Evolutionary conservation across 2,329 filamentous ascomycete genomes (phyloP).

Genomic region (Tolypocladium endophyticum): DNA sequence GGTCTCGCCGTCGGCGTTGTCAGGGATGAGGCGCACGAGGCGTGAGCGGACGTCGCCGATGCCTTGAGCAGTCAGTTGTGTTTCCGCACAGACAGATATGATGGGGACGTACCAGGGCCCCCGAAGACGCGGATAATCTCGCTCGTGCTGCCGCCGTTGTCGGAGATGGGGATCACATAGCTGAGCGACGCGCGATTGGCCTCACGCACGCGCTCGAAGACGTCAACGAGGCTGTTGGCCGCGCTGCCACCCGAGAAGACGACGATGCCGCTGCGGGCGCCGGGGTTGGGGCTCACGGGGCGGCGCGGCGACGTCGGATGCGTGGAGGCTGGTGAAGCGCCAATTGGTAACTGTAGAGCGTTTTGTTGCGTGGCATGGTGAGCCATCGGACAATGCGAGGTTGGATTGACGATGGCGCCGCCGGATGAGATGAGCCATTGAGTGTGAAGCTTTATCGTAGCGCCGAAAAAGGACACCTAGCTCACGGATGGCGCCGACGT

Average conservation of each 20-base stretch:
- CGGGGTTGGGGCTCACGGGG: conserved; percentile 9
- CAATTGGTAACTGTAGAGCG: not conserved
- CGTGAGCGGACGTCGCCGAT: conserved; percentile 41
- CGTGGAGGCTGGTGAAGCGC: not conserved
- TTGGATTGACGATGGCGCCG: not conserved
- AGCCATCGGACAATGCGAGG: not conserved
- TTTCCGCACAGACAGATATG: not conserved
- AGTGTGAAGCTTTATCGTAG: not conserved
- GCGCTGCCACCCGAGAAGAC: conserved; percentile 89
- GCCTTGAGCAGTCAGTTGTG: conserved; percentile 35
- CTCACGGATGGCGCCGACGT: not conserved
- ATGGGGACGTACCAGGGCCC: conserved; percentile 58
- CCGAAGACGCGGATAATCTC: conserved; percentile 92
- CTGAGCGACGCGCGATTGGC: conserved; percentile 59
- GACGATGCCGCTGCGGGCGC: conserved; percentile 41
- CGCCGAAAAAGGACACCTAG: not conserved
- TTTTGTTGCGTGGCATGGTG: not conserved
- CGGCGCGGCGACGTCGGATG: not conserved
- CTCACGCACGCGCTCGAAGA: conserved; percentile 60
- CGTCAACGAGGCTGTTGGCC: conserved; percentile 88
- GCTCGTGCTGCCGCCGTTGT: conserved; percentile 90
- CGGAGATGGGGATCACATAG: conserved; percentile 90
- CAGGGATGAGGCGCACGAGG: conserved; percentile 80
- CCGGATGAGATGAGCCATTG: not conserved
- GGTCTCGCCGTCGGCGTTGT: conserved; percentile 49